Evolutionary conservation across 2,329 filamentous ascomycete genomes (phyloP).

Genomic region (Fusarium buharicum): DNA sequence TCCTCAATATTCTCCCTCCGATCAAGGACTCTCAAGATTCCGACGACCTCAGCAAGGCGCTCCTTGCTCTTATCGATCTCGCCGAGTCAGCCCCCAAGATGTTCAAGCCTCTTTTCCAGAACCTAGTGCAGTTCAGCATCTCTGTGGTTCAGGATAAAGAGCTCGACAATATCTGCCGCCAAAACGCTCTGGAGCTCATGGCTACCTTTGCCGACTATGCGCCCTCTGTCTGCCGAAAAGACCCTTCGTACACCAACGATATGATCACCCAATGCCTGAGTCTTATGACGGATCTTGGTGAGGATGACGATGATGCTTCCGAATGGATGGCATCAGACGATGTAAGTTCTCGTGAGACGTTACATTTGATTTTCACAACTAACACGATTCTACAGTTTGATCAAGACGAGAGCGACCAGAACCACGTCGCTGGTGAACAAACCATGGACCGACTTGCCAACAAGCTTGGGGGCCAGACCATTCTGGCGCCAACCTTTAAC

Average conservation of each 20-base stretch:
- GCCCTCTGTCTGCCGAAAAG: constrained; percentile 93
- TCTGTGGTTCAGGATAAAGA: constrained; percentile 97
- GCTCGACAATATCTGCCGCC: constrained; percentile 85
- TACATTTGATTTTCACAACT: neutral
- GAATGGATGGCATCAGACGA: constrained; percentile 96
- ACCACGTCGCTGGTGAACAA: constrained; percentile 97
- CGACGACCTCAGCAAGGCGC: constrained; percentile 88
- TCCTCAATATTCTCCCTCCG: constrained; percentile 93
- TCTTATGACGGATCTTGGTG: constrained; percentile 95
- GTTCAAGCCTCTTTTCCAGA: constrained; percentile 95
- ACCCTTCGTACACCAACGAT: constrained; percentile 87
- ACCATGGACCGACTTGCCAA: constrained; percentile 98
- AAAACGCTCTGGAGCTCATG: constrained; percentile 97
- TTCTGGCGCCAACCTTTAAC: constrained; percentile 91
- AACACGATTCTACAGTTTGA: constrained; percentile 70
- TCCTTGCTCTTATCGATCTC: constrained; percentile 91
- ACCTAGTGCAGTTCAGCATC: constrained; percentile 90
- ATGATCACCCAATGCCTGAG: constrained; percentile 99
- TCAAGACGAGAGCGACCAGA: constrained; percentile 93
- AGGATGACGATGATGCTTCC: constrained; percentile 91
- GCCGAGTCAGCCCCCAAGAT: constrained; percentile 96
- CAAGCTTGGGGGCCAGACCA: constrained; percentile 93
- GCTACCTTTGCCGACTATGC: constrained; percentile 97
- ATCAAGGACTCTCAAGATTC: constrained; percentile 92
- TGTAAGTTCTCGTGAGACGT: constrained; percentile 60